Conservation (phyloP, 352 stramenopile species). For the Sclerospora graminicola region DNA sequence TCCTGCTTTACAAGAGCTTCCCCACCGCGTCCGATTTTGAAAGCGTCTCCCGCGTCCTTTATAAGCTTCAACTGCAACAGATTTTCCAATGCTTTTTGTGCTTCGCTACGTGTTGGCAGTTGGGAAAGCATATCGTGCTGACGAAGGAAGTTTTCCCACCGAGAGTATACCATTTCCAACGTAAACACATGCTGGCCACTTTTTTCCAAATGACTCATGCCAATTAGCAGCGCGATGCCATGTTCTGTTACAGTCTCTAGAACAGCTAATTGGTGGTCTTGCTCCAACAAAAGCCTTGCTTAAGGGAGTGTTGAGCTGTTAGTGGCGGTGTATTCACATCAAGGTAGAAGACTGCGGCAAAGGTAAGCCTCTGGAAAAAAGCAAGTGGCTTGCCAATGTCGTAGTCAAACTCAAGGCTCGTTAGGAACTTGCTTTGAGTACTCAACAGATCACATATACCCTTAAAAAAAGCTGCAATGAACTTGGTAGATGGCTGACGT, state of each 20-base stretch:
- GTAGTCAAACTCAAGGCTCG: slow-evolving; percentile 62
- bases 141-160: slow-evolving; percentile 72
- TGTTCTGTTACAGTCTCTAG: slow-evolving; percentile 53
- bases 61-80: slow-evolving; percentile 60
- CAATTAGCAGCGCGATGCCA: slow-evolving; percentile 63
- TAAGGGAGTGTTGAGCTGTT: slow-evolving; percentile 28
- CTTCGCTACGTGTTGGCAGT: slow-evolving; percentile 57
- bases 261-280: slow-evolving; percentile 64
- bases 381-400: slow-evolving; percentile 55
- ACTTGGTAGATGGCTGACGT: slow-evolving; percentile 16
- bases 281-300: slow-evolving; percentile 51
- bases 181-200: slow-evolving; percentile 55
- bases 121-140: slow-evolving; percentile 59
- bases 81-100: slow-evolving; percentile 65
- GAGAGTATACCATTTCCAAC: slow-evolving; percentile 77
- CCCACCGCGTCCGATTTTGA: slow-evolving; percentile 39
- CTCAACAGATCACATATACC: slow-evolving; percentile 26
- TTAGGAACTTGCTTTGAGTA: slow-evolving; percentile 28
- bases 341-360: slow-evolving; percentile 40
- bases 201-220: slow-evolving; percentile 71
- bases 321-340: slow-evolving; percentile 28
- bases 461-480: slow-evolving; percentile 28
- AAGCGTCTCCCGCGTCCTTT: slow-evolving; percentile 64
- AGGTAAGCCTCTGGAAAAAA: slow-evolving; percentile 58
- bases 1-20: slow-evolving; percentile 11